A percentile compares a stretch with the other conserved stretches of the same genome.
phyloP scores from a whole-genome alignment of 768 basidiomycete species.

The Hirschioporus abietinus region DNA sequence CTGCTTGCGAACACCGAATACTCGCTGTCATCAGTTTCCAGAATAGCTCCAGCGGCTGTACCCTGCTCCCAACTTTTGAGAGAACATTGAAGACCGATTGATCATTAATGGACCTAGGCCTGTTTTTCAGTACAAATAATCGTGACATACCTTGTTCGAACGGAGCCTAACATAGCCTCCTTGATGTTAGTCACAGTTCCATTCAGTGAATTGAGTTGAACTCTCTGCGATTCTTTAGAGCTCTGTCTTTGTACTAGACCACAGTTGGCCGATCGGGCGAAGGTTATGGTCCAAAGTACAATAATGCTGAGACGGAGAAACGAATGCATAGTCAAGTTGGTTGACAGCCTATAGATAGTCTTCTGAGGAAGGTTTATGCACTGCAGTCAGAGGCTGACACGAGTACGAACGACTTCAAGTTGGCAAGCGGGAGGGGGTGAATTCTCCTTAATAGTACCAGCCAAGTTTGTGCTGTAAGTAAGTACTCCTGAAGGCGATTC shows the following conservation, averaged over 20 bases:
- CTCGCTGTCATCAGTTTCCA: slow-evolving; percentile 21
- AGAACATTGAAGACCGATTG: background rate
- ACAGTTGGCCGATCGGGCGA: background rate
- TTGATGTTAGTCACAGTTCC: slow-evolving; percentile 10
- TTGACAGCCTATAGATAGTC: background rate
- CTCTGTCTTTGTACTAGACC: background rate
- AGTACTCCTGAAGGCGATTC: background rate
- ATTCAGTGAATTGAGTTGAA: background rate
- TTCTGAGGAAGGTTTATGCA: background rate
- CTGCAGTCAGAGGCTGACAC: background rate
- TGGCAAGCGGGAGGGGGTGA: background rate
- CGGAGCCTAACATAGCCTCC: slow-evolving; percentile 21
- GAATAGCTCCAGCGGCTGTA: slow-evolving; percentile 21
- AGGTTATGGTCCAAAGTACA: background rate
- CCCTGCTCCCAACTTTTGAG: slow-evolving; percentile 26
- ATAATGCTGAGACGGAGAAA: background rate
- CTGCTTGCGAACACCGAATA: slow-evolving; percentile 21
- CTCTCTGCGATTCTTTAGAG: background rate
- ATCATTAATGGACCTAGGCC: background rate
- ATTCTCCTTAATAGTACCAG: background rate
- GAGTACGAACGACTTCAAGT: background rate
- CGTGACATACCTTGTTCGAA: slow-evolving; percentile 21
- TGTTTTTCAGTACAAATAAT: background rate
- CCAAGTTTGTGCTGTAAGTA: background rate
- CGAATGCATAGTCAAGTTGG: background rate